Conservation (phyloP, 805 yeast genomes). For the Cyberlindnera bimundalis region DNA sequence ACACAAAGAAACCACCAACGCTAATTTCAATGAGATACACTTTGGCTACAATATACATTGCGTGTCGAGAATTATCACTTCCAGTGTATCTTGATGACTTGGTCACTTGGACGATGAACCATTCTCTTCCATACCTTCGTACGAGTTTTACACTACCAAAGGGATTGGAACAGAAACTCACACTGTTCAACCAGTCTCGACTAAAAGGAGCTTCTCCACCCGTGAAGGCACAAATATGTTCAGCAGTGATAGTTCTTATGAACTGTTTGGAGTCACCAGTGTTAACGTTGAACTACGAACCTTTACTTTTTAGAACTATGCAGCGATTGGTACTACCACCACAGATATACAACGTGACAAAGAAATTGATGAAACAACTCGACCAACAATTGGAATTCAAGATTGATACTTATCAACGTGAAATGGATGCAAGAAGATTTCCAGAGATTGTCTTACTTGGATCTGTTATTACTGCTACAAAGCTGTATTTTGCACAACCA, state of each 20-base stretch:
- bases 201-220: constrained; percentile 38
- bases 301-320: constrained; percentile 39
- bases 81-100: constrained; percentile 53
- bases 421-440: constrained; percentile 14
- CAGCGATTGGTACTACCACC: constrained; percentile 48
- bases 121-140: constrained; percentile 47
- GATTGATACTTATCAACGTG: background rate
- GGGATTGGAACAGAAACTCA: constrained; percentile 34
- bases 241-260: constrained; percentile 25
- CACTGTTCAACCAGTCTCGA: constrained; percentile 36
- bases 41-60: constrained; percentile 45
- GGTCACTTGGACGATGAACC: constrained; percentile 37
- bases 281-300: constrained; percentile 30
- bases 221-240: constrained; percentile 34
- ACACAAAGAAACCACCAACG: background rate
- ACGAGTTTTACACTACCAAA: constrained; percentile 40
- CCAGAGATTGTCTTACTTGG: constrained; percentile 24
- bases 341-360: constrained; percentile 39
- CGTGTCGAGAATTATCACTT: constrained; percentile 42
- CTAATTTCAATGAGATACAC: background rate
- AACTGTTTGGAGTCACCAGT: background rate
- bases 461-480: constrained; percentile 15
- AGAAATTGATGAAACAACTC: constrained; percentile 25
- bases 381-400: constrained; percentile 13
- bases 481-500: constrained; percentile 24